phyloP scores from a whole-genome alignment of 495 filamentous ascomycete species.

The Daldinia caldariorum region DNA sequence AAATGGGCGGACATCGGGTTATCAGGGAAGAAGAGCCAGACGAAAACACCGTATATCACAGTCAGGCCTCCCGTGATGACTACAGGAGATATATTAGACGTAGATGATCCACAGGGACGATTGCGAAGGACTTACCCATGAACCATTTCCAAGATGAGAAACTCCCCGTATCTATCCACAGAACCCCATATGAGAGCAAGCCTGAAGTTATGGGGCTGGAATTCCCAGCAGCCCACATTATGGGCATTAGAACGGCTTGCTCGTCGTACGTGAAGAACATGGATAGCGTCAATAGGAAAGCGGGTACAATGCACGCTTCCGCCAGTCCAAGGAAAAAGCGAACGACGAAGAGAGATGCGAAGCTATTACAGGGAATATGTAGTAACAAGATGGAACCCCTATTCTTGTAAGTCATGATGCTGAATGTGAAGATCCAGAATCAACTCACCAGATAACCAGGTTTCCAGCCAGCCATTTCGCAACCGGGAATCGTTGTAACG shows the following conservation, averaged over 20 bases:
- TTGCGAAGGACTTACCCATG: constrained; percentile 44
- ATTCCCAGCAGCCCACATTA: constrained; percentile 57
- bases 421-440: not conserved
- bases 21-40: constrained; percentile 61
- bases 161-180: constrained; percentile 54
- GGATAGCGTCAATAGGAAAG: constrained; percentile 53
- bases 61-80: constrained; percentile 55
- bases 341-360: constrained; percentile 53
- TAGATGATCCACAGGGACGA: constrained; percentile 32
- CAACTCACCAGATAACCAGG: constrained; percentile 51
- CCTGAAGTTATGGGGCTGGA: constrained; percentile 56
- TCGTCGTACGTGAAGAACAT: constrained; percentile 59
- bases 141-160: constrained; percentile 57
- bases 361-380: constrained; percentile 53
- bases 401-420: constrained; percentile 5
- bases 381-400: constrained; percentile 54
- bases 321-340: constrained; percentile 55
- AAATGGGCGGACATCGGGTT: constrained; percentile 60
- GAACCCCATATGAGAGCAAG: constrained; percentile 54
- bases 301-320: constrained; percentile 55
- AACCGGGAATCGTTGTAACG: constrained; percentile 54
- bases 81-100: constrained; percentile 45
- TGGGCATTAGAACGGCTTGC: constrained; percentile 55
- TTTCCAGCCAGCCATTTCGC: constrained; percentile 55
- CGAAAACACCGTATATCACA: constrained; percentile 51